Conservation (phyloP, 345 rosid genomes). For the Lepidium sativum region DNA sequence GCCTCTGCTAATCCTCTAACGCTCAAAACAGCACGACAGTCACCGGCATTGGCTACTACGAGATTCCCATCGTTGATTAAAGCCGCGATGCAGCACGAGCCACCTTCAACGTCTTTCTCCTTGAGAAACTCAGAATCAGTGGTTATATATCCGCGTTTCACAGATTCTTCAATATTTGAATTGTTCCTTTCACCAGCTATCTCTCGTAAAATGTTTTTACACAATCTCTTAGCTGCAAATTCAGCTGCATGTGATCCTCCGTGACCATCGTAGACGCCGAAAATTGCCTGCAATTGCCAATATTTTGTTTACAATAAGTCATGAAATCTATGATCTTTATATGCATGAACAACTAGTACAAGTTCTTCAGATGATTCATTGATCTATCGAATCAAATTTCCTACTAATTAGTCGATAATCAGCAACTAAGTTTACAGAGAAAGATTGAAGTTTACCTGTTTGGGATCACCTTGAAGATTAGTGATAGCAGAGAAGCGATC, state of each 20-base stretch:
- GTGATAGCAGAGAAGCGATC: conserved; percentile 67
- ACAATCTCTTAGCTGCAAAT: conserved; percentile 57
- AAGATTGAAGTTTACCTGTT: conserved; percentile 42
- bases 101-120: conserved; percentile 47
- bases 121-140: conserved; percentile 68
- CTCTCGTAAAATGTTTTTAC: conserved; percentile 48
- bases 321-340: background rate
- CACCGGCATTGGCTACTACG: conserved; percentile 67
- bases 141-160: conserved; percentile 55
- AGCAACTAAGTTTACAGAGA: background rate
- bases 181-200: conserved; percentile 28
- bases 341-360: too few relatives aligned
- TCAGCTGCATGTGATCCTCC: conserved; percentile 81
- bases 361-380: too few relatives aligned
- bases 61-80: conserved; percentile 52
- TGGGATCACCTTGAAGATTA: conserved; percentile 43
- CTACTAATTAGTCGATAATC: background rate
- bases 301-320: background rate
- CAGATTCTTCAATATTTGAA: conserved; percentile 37
- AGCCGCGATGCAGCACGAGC: conserved; percentile 86
- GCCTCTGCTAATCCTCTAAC: conserved; percentile 62
- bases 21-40: conserved; percentile 90
- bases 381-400: background rate
- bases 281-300: conserved; percentile 45
- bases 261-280: conserved; percentile 85